Base-by-base conservation (phyloP, 1,284 basidiomycete species). In the Earliella scabrosa region DNA sequence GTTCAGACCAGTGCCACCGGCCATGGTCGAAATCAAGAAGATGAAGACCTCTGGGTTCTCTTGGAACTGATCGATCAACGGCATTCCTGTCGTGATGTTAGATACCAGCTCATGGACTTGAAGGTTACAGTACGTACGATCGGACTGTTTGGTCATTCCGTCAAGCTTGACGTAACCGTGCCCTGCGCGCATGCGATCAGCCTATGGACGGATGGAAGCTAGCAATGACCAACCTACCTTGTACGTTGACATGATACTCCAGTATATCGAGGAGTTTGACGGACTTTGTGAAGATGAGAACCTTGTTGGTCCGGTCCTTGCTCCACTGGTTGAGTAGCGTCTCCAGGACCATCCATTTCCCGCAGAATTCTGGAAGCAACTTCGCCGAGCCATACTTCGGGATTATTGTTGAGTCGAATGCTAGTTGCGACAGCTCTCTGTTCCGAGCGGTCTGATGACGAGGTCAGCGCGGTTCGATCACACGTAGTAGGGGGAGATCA, bases 221-320 rank as follows among this genome's bases (percentile, higher is more conserved):
- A n/a, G n/a, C n/a, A n/a, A n/a, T n/a, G n/a, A 23, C 2, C 24
- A 16, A 58, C 74, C 47, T 50, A 88, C 88, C 74, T 63, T 77
- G 73, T 7, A 73, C 74, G 20, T 77, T 77, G 16, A 95, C 76
- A 67, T 91, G 86, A 63, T 82, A 87, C 49, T 89, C 84, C 32
- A 96, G 73, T 80, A 93, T 91, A 10, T 89, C 85, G 20, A 96
- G 75, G 16, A 96, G 74, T 67, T 92, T 93, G 55, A 92, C 85
- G 1, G 90, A 90, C 68, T 92, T 92, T 2, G 92, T 93, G 72
- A 96, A 96, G 50, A 95, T 86, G 23, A 95, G 76, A 23, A 93
- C 87, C 67, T 93, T 93, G 71, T 90, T 95, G 1, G 77, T 75
- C 2, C 59, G 64, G 56, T 88, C 86, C 61, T 77, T 81, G 40